Percentiles rank a stretch among this genome's conserved stretches.
Evolutionary conservation across 345 rosid species (phyloP).

Genomic region (Anastatica hierochuntica): DNA sequence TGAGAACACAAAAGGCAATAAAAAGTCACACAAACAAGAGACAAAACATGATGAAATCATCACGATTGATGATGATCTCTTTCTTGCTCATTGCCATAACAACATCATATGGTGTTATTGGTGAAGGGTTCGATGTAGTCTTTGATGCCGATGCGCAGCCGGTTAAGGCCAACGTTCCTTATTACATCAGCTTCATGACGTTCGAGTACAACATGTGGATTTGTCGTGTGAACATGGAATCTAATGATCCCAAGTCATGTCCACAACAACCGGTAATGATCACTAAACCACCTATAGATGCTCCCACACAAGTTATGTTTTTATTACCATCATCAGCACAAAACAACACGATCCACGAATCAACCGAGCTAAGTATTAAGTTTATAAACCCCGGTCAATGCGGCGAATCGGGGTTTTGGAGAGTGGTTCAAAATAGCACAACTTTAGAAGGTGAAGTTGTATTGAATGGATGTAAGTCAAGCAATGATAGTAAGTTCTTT

Average conservation of each 20-base stretch:
- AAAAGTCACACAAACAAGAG: too few species aligned
- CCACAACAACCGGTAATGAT: conserved; percentile 21
- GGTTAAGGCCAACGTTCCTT: conserved; percentile 8
- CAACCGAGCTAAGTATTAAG: conserved; percentile 7
- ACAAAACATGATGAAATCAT: background rate
- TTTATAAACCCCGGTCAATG: background rate
- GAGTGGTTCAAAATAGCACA: background rate
- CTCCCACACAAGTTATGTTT: conserved; percentile 8
- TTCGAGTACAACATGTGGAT: conserved; percentile 16
- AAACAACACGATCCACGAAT: background rate
- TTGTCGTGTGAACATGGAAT: background rate
- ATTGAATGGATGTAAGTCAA: background rate
- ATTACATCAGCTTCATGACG: conserved; percentile 19
- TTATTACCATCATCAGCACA: background rate
- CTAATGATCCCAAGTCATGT: background rate
- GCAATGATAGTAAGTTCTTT: background rate
- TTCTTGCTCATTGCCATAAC: conserved; percentile 8
- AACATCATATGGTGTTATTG: background rate
- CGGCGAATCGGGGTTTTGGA: conserved; percentile 6
- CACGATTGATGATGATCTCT: background rate
- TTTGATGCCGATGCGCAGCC: background rate
- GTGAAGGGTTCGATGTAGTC: conserved; percentile 8
- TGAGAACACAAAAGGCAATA: too few species aligned
- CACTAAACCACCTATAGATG: conserved; percentile 1
- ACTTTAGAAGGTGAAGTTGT: conserved; percentile 5